Evolutionary conservation across 2,329 filamentous ascomycete genomes (phyloP), one percentile per base, ranked within the genome.

Genomic region (Aspergillus quadricinctus): DNA sequence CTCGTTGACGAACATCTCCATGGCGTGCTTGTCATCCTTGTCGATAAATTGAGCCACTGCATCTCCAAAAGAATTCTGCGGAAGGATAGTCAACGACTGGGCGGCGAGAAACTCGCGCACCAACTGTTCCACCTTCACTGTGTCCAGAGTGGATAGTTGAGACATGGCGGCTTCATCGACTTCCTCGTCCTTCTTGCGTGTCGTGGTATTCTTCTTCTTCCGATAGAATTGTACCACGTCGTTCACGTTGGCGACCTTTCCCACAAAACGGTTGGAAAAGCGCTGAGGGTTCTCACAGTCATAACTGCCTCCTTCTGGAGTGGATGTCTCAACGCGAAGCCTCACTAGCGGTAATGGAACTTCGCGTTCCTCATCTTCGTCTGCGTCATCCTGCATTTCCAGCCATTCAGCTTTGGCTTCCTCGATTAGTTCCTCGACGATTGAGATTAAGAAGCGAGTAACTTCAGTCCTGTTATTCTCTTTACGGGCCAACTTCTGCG

Each of bases 281-380:
- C 94, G 86, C 70, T 97, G 94, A 0, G 94, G 92, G 59, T 99
- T 99, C 71, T 97, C 94, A 61, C 89, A 88, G 63, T 97, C 90
- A 66, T 91, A 99, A 37, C 86, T 84, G 14, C 91, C 89, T 3
- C 91, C 92, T 29, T 95, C 90, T 0, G 88, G 88, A 0, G 92
- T 86, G 0, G 90, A 89, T 62, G 91, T 94, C 67, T 99, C 94
- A 0, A 99, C 92, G 59, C 92, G 91, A 17, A 99, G 82, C 21
- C 94, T 86, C 41, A 99, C 87, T 1, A 99, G 81, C 0, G 94
- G 94, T 35, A 94, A 77, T 0, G 93, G 93, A 1, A 84, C 80
- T 54, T 87, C 82, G 2, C 80, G 68, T 1, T 85, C 83, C 2
- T 83, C 80, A 1, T 81, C 80, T 1, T 79, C 75, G 4, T 84